Evolutionary conservation across 345 rosid genomes (phyloP).

Genomic region (Brassica nigra): DNA sequence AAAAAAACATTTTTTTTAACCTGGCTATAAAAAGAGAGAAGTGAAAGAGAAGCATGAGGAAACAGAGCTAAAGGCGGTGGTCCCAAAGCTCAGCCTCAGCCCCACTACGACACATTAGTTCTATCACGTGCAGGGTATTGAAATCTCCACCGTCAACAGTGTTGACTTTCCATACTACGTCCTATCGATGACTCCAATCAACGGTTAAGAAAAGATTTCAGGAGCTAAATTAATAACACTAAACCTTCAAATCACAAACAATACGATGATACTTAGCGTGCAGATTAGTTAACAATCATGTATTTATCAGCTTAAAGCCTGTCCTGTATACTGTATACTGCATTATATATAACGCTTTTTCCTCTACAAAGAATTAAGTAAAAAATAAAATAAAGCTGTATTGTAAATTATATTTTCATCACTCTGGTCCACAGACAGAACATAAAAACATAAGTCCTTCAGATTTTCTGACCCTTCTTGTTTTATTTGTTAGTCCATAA

Average conservation of each 20-base stretch:
- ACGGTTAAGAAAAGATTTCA: background rate
- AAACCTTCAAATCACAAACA: conserved; percentile 23
- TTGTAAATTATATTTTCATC: conserved; percentile 27
- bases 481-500: conserved; percentile 19
- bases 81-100: conserved; percentile 18
- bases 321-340: background rate
- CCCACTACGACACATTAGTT: conserved; percentile 10
- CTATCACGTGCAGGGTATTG: conserved; percentile 17
- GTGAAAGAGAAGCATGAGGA: conserved; percentile 40
- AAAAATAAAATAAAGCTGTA: conserved; percentile 16
- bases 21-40: background rate
- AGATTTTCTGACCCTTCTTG: conserved; percentile 26
- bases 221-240: conserved; percentile 9
- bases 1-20: background rate
- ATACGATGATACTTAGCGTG: conserved; percentile 44
- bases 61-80: conserved; percentile 32
- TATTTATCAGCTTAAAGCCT: conserved; percentile 37
- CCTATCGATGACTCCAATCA: background rate
- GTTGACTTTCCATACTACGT: background rate
- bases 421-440: conserved; percentile 40
- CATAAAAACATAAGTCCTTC: conserved; percentile 31
- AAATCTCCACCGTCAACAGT: background rate
- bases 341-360: too few species aligned
- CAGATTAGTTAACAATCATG: conserved; percentile 38
- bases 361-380: background rate